phyloP scores from a whole-genome alignment of 1,284 basidiomycete species.

The Heliocybe sulcata region DNA sequence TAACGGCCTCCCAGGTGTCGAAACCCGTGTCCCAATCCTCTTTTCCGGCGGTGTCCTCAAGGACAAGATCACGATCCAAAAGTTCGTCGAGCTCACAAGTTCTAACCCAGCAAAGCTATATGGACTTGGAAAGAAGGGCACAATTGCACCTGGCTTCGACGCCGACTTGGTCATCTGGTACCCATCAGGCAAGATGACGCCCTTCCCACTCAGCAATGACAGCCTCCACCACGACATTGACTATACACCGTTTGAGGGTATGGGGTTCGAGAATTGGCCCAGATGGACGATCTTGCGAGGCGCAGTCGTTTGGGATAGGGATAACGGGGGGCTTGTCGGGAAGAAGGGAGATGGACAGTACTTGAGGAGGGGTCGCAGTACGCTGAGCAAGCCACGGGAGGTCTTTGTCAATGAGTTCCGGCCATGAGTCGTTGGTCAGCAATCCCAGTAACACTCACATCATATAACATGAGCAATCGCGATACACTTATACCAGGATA shows the following conservation, averaged over 20 bases:
- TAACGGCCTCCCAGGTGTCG: slow-evolving; percentile 16
- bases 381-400: neutral
- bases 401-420: neutral
- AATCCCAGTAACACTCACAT: neutral
- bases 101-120: slow-evolving; percentile 16
- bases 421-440: neutral
- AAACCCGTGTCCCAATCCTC: slow-evolving; percentile 14
- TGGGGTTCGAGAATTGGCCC: slow-evolving; percentile 16
- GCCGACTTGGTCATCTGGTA: neutral
- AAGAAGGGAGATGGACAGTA: neutral
- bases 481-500: too few species aligned
- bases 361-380: neutral
- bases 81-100: slow-evolving; percentile 15
- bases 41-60: slow-evolving; percentile 16
- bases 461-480: too few species aligned
- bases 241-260: slow-evolving; percentile 14
- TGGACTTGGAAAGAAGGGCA: slow-evolving; percentile 14
- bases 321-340: neutral
- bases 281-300: slow-evolving; percentile 15
- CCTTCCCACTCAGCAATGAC: neutral
- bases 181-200: slow-evolving; percentile 10
- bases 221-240: slow-evolving; percentile 12
- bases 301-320: slow-evolving; percentile 11
- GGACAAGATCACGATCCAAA: slow-evolving; percentile 14
- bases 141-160: slow-evolving; percentile 14